These are phyloP conservation scores for Hypoxylon sp. DNA, from an alignment of 2,329 filamentous ascomycete genomes.

Conservation along the genomic window DNA sequence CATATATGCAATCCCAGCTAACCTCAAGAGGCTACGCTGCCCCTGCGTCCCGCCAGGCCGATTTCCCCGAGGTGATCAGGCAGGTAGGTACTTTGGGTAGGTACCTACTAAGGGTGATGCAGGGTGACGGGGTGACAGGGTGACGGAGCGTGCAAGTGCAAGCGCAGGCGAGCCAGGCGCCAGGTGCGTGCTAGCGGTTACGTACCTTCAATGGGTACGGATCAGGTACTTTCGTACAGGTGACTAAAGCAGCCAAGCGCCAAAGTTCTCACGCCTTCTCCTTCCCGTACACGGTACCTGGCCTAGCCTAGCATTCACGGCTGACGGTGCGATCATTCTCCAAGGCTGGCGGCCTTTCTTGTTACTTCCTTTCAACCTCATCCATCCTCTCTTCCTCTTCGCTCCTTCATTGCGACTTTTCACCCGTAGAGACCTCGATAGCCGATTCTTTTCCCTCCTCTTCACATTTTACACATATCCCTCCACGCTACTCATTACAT, in stretches of 20 bases:
- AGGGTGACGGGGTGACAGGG: neutral
- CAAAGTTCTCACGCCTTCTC: constrained; percentile 17
- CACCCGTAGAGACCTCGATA: neutral
- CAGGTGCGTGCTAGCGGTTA: too few species aligned
- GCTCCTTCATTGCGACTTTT: neutral
- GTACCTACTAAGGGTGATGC: too few species aligned
- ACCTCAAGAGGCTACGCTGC: constrained; percentile 4
- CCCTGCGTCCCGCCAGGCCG: constrained; percentile 6
- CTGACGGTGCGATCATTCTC: constrained; percentile 18
- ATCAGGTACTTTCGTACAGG: too few species aligned
- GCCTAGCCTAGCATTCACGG: too few species aligned
- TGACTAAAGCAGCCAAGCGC: too few species aligned
- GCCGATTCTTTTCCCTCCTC: neutral
- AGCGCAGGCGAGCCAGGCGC: too few species aligned
- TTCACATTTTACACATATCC: too few species aligned
- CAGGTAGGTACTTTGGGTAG: neutral
- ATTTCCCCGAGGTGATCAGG: constrained; percentile 20
- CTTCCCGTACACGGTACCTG: constrained; percentile 19
- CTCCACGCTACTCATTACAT: constrained; percentile 15
- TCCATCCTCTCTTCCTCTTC: neutral
- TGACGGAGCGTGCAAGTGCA: too few species aligned
- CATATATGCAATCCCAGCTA: constrained; percentile 10
- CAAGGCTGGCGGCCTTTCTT: constrained; percentile 19
- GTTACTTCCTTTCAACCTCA: constrained; percentile 4
- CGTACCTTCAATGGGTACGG: too few species aligned